Evolutionary conservation across 345 rosid genomes (phyloP).

Genomic region (Pistacia vera): DNA sequence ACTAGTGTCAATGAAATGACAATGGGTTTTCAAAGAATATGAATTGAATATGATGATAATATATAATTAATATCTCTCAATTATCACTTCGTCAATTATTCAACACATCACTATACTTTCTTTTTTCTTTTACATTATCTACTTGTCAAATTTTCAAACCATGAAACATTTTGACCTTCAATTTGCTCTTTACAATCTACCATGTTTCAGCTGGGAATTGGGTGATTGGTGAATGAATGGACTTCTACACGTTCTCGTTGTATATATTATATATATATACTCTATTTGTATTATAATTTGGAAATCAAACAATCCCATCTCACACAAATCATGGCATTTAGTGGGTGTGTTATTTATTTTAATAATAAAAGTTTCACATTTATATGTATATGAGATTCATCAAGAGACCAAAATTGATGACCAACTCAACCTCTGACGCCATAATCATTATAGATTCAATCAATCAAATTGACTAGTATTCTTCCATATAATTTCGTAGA

Average conservation of each 20-base stretch:
- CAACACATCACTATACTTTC: slow-evolving; percentile 1
- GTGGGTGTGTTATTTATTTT: no score
- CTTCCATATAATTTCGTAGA: no score
- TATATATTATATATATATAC: no score
- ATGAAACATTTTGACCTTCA: not conserved
- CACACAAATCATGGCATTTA: not conserved
- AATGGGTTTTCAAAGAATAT: slow-evolving; percentile 6
- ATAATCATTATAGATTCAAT: no score
- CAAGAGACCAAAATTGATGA: no score
- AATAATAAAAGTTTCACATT: no score
- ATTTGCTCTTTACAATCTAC: not conserved
- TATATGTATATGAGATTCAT: no score
- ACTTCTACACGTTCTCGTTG: no score
- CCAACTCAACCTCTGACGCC: no score
- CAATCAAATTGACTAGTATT: no score
- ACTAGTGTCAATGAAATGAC: slow-evolving; percentile 12
- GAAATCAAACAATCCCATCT: slow-evolving; percentile 7
- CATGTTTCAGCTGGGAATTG: slow-evolving; percentile 1
- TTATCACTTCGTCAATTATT: not conserved
- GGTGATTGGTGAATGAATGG: not conserved
- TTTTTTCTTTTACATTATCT: slow-evolving; percentile 10
- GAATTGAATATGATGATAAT: no score
- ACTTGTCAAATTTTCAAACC: not conserved
- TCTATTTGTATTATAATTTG: not conserved
- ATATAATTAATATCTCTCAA: not conserved